Evolutionary conservation across 345 rosid species (phyloP).

Genomic region (Eucalyptus globulus): DNA sequence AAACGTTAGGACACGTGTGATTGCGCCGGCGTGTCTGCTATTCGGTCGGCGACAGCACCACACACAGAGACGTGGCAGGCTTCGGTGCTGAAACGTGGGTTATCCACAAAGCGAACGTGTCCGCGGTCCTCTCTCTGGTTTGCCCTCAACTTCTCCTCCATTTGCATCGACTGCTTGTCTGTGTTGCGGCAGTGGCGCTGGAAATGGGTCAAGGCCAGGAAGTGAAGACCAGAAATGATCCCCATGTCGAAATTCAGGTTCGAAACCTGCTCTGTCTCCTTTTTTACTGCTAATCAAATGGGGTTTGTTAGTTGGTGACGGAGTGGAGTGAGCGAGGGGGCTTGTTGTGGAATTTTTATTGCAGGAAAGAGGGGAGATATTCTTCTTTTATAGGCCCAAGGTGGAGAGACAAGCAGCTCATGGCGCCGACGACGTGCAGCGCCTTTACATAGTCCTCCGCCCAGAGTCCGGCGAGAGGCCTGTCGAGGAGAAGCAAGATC

Average conservation of each 20-base stretch:
- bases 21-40: rapidly evolving
- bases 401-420: constrained; percentile 58
- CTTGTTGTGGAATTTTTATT: not conserved
- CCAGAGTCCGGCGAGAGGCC: constrained; percentile 54
- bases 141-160: not conserved
- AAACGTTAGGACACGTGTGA: not conserved
- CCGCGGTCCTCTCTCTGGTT: not conserved
- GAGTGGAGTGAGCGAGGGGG: not conserved
- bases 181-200: not conserved
- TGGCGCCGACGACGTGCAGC: constrained; percentile 45
- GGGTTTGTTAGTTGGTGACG: not conserved
- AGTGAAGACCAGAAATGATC: constrained; percentile 13
- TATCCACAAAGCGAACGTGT: not conserved
- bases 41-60: not conserved
- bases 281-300: not conserved
- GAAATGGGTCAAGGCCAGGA: constrained; percentile 33
- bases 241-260: constrained; percentile 29
- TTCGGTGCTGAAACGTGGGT: not conserved
- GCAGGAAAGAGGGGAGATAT: constrained; percentile 71
- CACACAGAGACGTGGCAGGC: not conserved
- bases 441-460: constrained; percentile 49
- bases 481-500: constrained; percentile 49
- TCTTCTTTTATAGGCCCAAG: constrained; percentile 77
- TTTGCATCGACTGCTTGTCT: not conserved
- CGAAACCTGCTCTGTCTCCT: too few species aligned